Base-by-base conservation (phyloP, 2,329 filamentous ascomycete genomes). In the Trichoderma breve region DNA sequence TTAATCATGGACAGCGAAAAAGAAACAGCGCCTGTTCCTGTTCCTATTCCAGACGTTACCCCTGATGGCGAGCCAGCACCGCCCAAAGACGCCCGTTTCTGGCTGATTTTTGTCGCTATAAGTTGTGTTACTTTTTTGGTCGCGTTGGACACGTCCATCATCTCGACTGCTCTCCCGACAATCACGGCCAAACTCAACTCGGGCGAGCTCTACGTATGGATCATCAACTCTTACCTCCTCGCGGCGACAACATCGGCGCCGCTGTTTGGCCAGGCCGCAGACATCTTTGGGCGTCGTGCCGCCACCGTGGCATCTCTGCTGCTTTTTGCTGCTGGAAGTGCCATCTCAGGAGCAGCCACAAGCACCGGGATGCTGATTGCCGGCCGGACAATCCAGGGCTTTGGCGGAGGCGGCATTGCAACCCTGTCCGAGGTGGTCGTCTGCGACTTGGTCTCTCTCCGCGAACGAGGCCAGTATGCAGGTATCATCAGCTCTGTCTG, bases 161-260 rank as follows among this genome's bases (percentile, higher is more conserved):
- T 90, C 47, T 85, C 88, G 4, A 88, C 88, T 0, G 86, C 88
- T 4, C 82, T 89, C 15, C 88, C 89, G 0, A 86, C 86, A 7
- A 71, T 71, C 34, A 55, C 62, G 3, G 51, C 47, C 14, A 39
- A 24, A 6, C 43, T 71, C 30, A 39, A 66, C 14, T 51, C 39
- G 21, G 69, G 69, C 2, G 26, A 24, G 8, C 32, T 34, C 3
- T 71, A 71, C 18, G 69, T 65, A 3, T 71, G 69, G 69, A 47
- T 71, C n/a, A 28, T 47, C 18, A 58, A 58, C 21, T 15, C 39
- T 0, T 71, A 32, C 36, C 34, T 71, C n/a, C 34, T 71, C 76
- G 76, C 76, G 0, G 57, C 79, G 1, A 47, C 43, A 14, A 73
- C 75, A 0, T 72, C 73, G 3, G 74, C 73, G 3, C 76, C 76